Conservation (phyloP, 352 stramenopile genomes). For the Pythium pectinolyticum region DNA sequence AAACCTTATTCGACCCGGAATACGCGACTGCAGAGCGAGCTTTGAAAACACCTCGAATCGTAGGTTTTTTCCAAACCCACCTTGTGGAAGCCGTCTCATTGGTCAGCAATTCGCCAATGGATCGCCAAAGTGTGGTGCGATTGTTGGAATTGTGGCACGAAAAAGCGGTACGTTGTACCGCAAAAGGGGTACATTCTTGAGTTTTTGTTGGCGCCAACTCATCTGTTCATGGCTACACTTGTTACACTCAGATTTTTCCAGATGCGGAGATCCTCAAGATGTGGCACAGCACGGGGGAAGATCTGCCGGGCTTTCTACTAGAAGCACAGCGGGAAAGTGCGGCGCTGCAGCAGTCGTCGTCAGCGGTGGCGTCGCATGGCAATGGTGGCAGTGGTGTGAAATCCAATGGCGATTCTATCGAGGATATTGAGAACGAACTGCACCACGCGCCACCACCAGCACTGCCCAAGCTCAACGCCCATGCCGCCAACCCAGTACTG, state of each 20-base stretch:
- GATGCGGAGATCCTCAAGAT: constrained; percentile 63
- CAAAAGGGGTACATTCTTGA: not conserved
- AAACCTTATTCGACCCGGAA: constrained; percentile 48
- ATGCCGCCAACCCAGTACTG: constrained; percentile 71
- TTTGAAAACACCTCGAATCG: constrained; percentile 17
- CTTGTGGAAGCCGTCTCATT: constrained; percentile 77
- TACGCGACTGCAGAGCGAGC: not conserved
- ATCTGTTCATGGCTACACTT: constrained; percentile 18
- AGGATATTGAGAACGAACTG: constrained; percentile 35
- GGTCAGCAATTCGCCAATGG: constrained; percentile 83
- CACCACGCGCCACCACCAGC: constrained; percentile 40
- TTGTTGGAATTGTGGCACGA: constrained; percentile 80
- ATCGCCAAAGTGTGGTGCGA: constrained; percentile 71
- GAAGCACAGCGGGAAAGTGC: not conserved
- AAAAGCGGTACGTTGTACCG: constrained; percentile 43
- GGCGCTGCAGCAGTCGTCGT: not conserved
- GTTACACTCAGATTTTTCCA: constrained; percentile 49
- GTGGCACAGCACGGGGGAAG: constrained; percentile 79
- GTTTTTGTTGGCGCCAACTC: constrained; percentile 14
- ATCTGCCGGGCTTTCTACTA: constrained; percentile 52
- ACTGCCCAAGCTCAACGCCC: constrained; percentile 74
- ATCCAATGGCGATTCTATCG: constrained; percentile 3
- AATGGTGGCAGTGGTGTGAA: constrained; percentile 1
- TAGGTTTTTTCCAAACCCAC: constrained; percentile 33
- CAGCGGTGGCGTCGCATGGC: not conserved